Evolutionary conservation across 345 rosid genomes (phyloP).

Genomic region (Crucihimalaya himalaica): DNA sequence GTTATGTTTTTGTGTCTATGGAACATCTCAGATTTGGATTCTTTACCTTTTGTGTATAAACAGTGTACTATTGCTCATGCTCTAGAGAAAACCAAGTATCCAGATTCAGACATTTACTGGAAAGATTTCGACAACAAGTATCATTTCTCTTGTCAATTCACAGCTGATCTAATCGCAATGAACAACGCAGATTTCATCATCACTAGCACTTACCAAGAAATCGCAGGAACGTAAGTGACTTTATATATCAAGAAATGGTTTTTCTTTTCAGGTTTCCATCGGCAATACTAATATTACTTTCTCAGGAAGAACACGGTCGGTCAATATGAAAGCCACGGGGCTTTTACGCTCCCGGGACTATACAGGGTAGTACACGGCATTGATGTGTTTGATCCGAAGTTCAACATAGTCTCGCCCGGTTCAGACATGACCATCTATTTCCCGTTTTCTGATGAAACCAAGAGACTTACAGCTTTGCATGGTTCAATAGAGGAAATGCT

Average conservation of each 20-base stretch:
- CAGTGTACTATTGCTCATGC: constrained; percentile 99
- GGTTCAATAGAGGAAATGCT: constrained; percentile 81
- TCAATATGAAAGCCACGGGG: constrained; percentile 93
- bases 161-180: constrained; percentile 97
- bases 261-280: neutral
- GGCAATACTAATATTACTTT: neutral
- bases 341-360: constrained; percentile 91
- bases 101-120: constrained; percentile 99
- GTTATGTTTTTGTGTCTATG: neutral
- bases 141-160: constrained; percentile 97
- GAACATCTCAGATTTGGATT: constrained; percentile 18
- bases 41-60: constrained; percentile 18
- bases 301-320: constrained; percentile 94
- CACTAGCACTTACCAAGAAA: constrained; percentile 98
- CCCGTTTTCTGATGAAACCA: constrained; percentile 63
- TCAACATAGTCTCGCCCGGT: constrained; percentile 99
- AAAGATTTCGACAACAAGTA: constrained; percentile 86
- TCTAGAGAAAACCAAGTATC: constrained; percentile 97
- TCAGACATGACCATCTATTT: constrained; percentile 94
- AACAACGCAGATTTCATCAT: constrained; percentile 96
- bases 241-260: neutral
- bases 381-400: constrained; percentile 96
- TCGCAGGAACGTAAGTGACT: constrained; percentile 89
- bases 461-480: constrained; percentile 81
- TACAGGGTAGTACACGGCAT: constrained; percentile 96